These are phyloP conservation scores for Pulveroboletus sp. DNA, from an alignment of 1,284 basidiomycete species.

Conservation along the genomic window DNA sequence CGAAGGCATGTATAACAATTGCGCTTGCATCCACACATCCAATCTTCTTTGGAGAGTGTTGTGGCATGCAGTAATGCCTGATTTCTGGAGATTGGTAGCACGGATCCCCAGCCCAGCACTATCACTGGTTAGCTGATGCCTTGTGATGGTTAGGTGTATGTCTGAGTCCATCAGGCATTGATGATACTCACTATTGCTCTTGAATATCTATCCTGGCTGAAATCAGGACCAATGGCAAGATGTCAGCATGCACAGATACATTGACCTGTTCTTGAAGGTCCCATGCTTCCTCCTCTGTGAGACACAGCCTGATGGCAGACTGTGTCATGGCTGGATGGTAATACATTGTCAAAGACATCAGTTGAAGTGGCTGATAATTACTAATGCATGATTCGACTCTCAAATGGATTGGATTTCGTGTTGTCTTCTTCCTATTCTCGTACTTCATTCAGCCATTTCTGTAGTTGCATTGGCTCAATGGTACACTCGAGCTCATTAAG, in stretches of 20 bases:
- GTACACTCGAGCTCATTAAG: not conserved
- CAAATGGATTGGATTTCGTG: constrained; percentile 6
- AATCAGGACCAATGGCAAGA: constrained; percentile 3
- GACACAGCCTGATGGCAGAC: constrained; percentile 1
- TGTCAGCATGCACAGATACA: not conserved
- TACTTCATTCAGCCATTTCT: not conserved
- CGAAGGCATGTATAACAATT: constrained; percentile 3
- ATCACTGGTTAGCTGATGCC: not conserved
- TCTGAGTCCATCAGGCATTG: not conserved
- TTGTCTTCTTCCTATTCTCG: constrained; percentile 4
- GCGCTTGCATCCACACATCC: not conserved
- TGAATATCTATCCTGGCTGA: not conserved
- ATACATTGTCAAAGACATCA: too few species aligned
- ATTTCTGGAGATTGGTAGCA: not conserved
- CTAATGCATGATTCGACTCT: not conserved
- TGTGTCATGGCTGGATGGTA: not conserved
- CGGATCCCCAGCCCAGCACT: not conserved
- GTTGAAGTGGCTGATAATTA: too few species aligned
- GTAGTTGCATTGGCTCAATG: not conserved
- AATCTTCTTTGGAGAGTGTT: constrained; percentile 1
- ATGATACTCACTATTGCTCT: constrained; percentile 2
- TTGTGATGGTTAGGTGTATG: not conserved
- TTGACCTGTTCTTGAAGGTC: not conserved
- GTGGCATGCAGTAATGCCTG: not conserved
- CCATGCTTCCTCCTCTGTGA: not conserved